Percentiles rank a stretch among this genome's conserved stretches.
These are phyloP conservation scores for Penicillium polonicum DNA, from an alignment of 2,329 filamentous ascomycete species.

Conservation along the genomic window DNA sequence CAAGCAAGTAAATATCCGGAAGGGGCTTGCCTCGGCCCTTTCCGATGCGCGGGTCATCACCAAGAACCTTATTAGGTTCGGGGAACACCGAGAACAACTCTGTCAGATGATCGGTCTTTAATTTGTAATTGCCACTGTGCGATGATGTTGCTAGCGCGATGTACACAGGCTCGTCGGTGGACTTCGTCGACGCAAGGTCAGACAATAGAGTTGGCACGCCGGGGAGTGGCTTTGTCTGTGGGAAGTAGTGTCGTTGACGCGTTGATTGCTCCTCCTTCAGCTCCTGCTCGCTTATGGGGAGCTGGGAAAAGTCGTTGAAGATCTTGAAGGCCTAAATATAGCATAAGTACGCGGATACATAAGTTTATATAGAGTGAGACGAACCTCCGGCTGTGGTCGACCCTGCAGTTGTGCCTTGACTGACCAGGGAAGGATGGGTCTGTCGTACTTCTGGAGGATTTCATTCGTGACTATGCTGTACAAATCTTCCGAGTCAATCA, in stretches of 20 bases:
- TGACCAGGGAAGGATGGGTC: slow-evolving; percentile 79
- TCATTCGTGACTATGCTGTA: slow-evolving; percentile 84
- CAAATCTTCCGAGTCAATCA: slow-evolving; percentile 88
- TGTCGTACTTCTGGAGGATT: slow-evolving; percentile 72
- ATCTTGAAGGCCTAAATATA: slow-evolving; percentile 54
- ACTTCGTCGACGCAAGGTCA: slow-evolving; percentile 36
- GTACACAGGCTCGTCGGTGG: slow-evolving; percentile 56
- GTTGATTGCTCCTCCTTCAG: slow-evolving; percentile 60
- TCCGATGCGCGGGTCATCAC: slow-evolving; percentile 77
- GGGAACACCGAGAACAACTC: slow-evolving; percentile 62
- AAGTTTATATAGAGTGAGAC: not conserved
- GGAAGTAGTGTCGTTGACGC: slow-evolving; percentile 72
- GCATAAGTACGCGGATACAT: slow-evolving; percentile 2
- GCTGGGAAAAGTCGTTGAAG: slow-evolving; percentile 78
- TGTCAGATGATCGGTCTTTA: slow-evolving; percentile 66
- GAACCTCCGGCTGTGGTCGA: slow-evolving; percentile 57
- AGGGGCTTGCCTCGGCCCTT: slow-evolving; percentile 86
- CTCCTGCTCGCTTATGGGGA: slow-evolving; percentile 71
- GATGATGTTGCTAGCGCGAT: slow-evolving; percentile 86
- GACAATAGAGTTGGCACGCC: slow-evolving; percentile 70
- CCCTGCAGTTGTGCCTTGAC: slow-evolving; percentile 87
- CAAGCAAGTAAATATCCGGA: slow-evolving; percentile 90
- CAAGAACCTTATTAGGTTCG: slow-evolving; percentile 69
- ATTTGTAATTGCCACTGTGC: slow-evolving; percentile 66
- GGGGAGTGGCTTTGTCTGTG: slow-evolving; percentile 70